Base-by-base conservation (phyloP, 306 rosid species). In the Trifolium dubium region DNA sequence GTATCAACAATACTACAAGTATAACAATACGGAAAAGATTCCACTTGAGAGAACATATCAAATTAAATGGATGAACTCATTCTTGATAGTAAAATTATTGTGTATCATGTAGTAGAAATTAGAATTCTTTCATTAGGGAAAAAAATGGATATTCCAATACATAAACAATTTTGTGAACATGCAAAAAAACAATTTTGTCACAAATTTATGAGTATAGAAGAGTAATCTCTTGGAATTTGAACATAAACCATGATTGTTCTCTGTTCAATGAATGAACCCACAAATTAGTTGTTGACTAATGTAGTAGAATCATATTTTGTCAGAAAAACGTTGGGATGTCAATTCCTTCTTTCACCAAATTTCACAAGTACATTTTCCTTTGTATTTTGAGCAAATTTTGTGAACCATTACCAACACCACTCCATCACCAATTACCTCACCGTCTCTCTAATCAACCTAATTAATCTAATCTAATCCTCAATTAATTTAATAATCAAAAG, bases 261-360 rank as follows among this genome's bases (percentile, higher is more conserved):
- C 37, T 44, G 44, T 28, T 79, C 67, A 79, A 70, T 55, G 13
- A 79, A 70, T 55, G 13, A 62, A 68, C 72, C 72, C 55, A 68
- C 67, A 46, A 41, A 68, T 39, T 51, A 74, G 75, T 39, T 74
- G 76, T 53, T 53, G 60, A 53, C 60, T 53, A 9, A 8, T 18
- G 23, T 23, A 23, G 50, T 44, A 10, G 50, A 44, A 44, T 44
- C 50, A 44, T 19, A 8, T 53, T 18, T 18, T 53, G 4, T 50
- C 23, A 19, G 3, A 53, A 53, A 53, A 18, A 18, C 13, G 69
- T 46, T 69, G 61, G 14, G 71, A 65, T 34, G 10, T 47, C 56
- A 49, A 55, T 64, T 56, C 68, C 50, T 47, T 15, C 19, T 71
- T 63, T 47, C 69, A 53, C 77, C 69, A 69, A 69, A 72, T 70